Conservation (phyloP, 495 filamentous ascomycete species). For the Cenococcum geophilum region DNA sequence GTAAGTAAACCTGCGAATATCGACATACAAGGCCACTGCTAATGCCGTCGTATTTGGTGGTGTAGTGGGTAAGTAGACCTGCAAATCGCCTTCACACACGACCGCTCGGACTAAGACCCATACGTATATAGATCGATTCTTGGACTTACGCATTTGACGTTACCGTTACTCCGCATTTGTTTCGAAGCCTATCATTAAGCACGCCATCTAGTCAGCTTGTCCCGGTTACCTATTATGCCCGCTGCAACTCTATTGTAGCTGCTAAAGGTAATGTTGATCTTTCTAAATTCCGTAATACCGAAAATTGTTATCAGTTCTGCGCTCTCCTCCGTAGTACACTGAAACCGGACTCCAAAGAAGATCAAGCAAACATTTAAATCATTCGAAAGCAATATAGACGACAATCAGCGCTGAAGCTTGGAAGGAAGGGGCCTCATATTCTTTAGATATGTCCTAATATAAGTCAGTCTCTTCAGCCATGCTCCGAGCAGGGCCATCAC, state of each 20-base stretch:
- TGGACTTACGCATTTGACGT: slow-evolving; percentile 7
- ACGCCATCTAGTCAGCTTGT: slow-evolving; percentile 6
- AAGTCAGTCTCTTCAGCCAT: slow-evolving; percentile 13
- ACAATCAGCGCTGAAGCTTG: slow-evolving; percentile 4
- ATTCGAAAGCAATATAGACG: too few relatives aligned
- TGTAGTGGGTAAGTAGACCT: too few relatives aligned
- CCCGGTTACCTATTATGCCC: slow-evolving; percentile 1
- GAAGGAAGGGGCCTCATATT: slow-evolving; percentile 4
- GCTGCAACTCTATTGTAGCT: slow-evolving; percentile 7
- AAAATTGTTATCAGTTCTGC: slow-evolving; percentile 10
- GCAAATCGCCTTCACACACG: too few relatives aligned
- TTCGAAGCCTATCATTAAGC: slow-evolving; percentile 1
- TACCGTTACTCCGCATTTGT: slow-evolving; percentile 3
- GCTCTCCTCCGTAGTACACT: slow-evolving; percentile 6
- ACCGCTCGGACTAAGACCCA: too few relatives aligned
- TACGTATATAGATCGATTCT: background rate
- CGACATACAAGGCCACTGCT: too few relatives aligned
- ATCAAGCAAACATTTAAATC: background rate
- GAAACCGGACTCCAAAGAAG: too few relatives aligned
- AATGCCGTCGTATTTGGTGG: too few relatives aligned
- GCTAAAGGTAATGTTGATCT: slow-evolving; percentile 8
- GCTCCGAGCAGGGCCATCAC: too few relatives aligned
- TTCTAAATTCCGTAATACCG: slow-evolving; percentile 1
- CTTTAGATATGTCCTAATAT: slow-evolving; percentile 6
- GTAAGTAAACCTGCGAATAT: too few relatives aligned